Conservation (phyloP, 2,329 filamentous ascomycete species). For the Apiospora kogelbergensis region DNA sequence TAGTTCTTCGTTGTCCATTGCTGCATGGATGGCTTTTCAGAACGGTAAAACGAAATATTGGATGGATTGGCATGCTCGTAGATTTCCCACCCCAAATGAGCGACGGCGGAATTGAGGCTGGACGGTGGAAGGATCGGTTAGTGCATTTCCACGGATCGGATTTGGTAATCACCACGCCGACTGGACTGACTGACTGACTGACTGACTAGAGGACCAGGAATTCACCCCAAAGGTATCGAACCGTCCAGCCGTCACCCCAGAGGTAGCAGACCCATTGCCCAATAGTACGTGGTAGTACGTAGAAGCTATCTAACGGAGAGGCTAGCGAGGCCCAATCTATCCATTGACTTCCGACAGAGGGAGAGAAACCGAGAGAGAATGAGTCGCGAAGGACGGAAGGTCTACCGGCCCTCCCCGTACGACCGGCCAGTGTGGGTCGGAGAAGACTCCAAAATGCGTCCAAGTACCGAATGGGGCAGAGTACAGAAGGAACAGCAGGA, state of each 20-base stretch:
- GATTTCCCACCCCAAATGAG: background rate
- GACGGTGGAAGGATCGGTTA: background rate
- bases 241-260: background rate
- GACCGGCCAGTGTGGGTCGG: slow-evolving; percentile 1
- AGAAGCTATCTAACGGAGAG: background rate
- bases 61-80: background rate
- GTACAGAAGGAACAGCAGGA: background rate
- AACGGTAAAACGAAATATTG: background rate
- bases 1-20: background rate
- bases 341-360: background rate
- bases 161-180: background rate
- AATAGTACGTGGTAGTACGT: background rate
- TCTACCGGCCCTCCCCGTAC: slow-evolving; percentile 10
- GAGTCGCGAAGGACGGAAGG: background rate
- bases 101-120: background rate
- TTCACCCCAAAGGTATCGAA: background rate
- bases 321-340: background rate
- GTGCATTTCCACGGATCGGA: background rate
- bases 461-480: background rate
- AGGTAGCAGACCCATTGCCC: background rate
- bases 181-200: background rate
- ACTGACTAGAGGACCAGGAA: background rate
- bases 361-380: too few relatives aligned
- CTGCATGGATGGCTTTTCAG: background rate
- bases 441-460: background rate